These are phyloP conservation scores for Psidium friedrichsthalianum DNA, from an alignment of 345 rosid species.

Conservation along the genomic window DNA sequence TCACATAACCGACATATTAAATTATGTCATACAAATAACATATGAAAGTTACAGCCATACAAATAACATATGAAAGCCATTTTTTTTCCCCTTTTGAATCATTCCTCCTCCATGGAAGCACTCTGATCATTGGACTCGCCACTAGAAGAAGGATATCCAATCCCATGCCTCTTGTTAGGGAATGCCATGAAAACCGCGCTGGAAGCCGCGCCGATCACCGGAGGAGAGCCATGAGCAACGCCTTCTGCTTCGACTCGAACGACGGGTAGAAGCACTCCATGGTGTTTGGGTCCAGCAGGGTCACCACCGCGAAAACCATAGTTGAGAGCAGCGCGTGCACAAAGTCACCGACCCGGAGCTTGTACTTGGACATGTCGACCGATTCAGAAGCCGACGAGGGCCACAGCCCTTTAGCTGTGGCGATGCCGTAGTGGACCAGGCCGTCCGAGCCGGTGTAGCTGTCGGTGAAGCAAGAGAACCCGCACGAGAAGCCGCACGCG, in stretches of 20 bases:
- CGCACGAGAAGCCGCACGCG: conserved; percentile 59
- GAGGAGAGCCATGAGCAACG: conserved; percentile 54
- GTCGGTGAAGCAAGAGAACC: conserved; percentile 64
- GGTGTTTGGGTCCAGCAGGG: conserved; percentile 50
- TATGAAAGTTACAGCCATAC: background rate
- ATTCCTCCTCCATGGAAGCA: conserved; percentile 15
- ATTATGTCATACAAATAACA: background rate
- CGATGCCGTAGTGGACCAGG: conserved; percentile 43
- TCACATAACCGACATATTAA: background rate
- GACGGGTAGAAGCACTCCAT: conserved; percentile 54
- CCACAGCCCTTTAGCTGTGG: conserved; percentile 52
- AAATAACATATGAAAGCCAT: background rate
- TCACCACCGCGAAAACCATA: conserved; percentile 39
- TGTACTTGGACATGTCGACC: conserved; percentile 34
- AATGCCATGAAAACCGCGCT: conserved; percentile 42
- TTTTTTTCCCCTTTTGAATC: background rate
- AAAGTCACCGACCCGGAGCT: conserved; percentile 45
- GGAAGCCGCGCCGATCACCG: conserved; percentile 42
- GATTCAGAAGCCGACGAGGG: conserved; percentile 22
- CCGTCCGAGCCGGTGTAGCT: conserved; percentile 46
- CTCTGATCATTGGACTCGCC: background rate
- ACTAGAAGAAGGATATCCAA: conserved; percentile 50
- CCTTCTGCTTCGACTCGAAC: conserved; percentile 35
- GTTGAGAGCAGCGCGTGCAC: conserved; percentile 44
- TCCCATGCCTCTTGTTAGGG: conserved; percentile 65